phyloP scores from a whole-genome alignment of 1,139 yeast genomes.

The Debaryomyces psychrophilus region DNA sequence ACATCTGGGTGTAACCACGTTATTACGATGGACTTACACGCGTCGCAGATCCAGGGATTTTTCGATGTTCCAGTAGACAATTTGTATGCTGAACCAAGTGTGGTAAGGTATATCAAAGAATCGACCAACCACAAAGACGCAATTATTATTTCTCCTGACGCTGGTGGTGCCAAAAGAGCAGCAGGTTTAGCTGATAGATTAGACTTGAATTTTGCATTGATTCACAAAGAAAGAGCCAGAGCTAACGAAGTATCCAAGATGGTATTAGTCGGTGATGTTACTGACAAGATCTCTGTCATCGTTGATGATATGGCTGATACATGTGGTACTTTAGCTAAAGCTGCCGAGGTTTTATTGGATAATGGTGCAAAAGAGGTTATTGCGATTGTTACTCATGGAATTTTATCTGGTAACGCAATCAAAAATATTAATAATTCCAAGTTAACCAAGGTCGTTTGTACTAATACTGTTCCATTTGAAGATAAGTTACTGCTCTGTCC shows the following conservation, averaged over 20 bases:
- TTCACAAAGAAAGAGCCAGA: conserved; percentile 79
- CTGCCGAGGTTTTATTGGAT: conserved; percentile 63
- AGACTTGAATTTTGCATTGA: conserved; percentile 76
- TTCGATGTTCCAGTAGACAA: conserved; percentile 82
- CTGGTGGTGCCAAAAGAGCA: conserved; percentile 85
- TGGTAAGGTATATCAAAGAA: conserved; percentile 66
- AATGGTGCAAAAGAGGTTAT: conserved; percentile 74
- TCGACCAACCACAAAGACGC: conserved; percentile 49
- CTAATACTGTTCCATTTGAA: conserved; percentile 74
- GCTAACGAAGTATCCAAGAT: conserved; percentile 77
- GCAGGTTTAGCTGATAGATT: conserved; percentile 78
- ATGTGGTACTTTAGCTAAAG: conserved; percentile 79
- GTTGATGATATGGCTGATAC: conserved; percentile 88
- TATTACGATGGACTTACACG: conserved; percentile 82
- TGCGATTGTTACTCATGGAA: conserved; percentile 81
- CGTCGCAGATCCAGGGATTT: conserved; percentile 84
- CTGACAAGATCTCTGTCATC: conserved; percentile 66
- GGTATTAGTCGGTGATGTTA: conserved; percentile 80
- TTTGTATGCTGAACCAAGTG: conserved; percentile 78
- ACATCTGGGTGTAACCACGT: conserved; percentile 85
- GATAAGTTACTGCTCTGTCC: conserved; percentile 52
- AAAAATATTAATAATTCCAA: conserved; percentile 61
- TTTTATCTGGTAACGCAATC: conserved; percentile 72
- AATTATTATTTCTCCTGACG: conserved; percentile 79
- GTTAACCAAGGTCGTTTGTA: conserved; percentile 66